These are phyloP conservation scores for Nepenthes alata DNA, from an alignment of 179 eudicot species.

Conservation along the genomic window DNA sequence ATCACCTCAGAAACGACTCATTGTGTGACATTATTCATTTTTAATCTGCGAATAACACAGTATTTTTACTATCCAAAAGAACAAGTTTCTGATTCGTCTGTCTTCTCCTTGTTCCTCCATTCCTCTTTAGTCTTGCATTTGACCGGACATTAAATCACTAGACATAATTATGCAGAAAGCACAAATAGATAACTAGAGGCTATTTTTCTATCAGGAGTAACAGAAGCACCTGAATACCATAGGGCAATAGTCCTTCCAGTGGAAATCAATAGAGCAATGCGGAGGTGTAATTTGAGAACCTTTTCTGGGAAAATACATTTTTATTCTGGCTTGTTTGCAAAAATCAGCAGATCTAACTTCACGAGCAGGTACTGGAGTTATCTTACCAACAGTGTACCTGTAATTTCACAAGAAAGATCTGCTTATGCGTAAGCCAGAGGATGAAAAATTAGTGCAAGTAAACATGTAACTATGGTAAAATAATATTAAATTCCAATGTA, in stretches of 20 bases:
- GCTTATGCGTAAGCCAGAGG: background rate
- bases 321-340: slow-evolving; percentile 34
- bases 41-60: too few relatives aligned
- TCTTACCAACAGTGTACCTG: slow-evolving; percentile 98
- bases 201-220: too few relatives aligned
- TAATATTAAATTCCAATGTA: too few relatives aligned
- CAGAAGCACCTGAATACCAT: slow-evolving; percentile 81
- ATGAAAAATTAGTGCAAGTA: slow-evolving; percentile 7
- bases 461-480: background rate
- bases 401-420: slow-evolving; percentile 8
- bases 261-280: slow-evolving; percentile 37
- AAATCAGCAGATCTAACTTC: slow-evolving; percentile 44
- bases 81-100: too few relatives aligned
- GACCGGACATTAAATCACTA: too few relatives aligned
- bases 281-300: slow-evolving; percentile 46
- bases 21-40: too few relatives aligned
- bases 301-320: slow-evolving; percentile 33
- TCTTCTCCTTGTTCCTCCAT: too few relatives aligned
- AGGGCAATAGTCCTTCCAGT: slow-evolving; percentile 50
- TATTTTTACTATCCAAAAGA: too few relatives aligned
- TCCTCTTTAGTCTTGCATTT: too few relatives aligned
- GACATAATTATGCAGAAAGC: too few relatives aligned
- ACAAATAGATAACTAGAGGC: too few relatives aligned
- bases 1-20: too few relatives aligned
- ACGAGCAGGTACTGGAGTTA: slow-evolving; percentile 79